These are phyloP conservation scores for Naganishia albida DNA, from an alignment of 1,284 basidiomycete genomes.

Conservation along the genomic window DNA sequence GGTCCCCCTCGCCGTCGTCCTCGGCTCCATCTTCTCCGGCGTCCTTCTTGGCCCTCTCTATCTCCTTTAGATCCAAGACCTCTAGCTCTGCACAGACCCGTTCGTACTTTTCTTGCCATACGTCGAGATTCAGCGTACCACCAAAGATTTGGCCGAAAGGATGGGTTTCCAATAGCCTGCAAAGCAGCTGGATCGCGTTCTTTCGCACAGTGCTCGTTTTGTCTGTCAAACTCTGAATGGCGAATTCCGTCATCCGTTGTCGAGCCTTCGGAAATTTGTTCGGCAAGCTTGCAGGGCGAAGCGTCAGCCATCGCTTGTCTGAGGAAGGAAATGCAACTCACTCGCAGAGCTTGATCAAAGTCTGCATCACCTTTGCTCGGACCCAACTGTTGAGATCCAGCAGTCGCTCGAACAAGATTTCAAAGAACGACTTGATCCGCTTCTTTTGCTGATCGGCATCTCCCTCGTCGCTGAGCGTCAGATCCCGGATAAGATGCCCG, in stretches of 20 bases:
- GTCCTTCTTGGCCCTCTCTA: constrained; percentile 50
- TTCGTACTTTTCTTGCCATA: constrained; percentile 74
- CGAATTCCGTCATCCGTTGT: constrained; percentile 70
- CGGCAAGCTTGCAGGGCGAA: constrained; percentile 62
- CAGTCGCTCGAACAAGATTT: constrained; percentile 79
- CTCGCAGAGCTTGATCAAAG: constrained; percentile 69
- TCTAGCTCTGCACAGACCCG: constrained; percentile 61
- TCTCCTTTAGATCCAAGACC: constrained; percentile 61
- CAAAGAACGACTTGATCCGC: constrained; percentile 80
- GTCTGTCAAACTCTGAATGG: constrained; percentile 81
- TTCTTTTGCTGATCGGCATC: constrained; percentile 68
- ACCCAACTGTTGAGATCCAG: constrained; percentile 90
- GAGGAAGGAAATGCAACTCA: constrained; percentile 46
- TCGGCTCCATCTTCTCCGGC: constrained; percentile 54
- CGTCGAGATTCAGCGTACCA: constrained; percentile 70
- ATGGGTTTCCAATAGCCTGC: constrained; percentile 80
- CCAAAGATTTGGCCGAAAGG: constrained; percentile 85
- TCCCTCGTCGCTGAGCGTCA: constrained; percentile 64
- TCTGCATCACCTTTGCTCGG: constrained; percentile 79
- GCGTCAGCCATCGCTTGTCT: constrained; percentile 43
- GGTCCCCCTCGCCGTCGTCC: constrained; percentile 42
- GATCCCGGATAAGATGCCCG: constrained; percentile 74
- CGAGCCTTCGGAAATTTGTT: constrained; percentile 87
- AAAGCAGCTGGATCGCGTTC: constrained; percentile 75
- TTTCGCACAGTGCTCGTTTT: constrained; percentile 87